Percentiles rank a stretch among this genome's conserved stretches.
Evolutionary conservation across 2,329 filamentous ascomycete genomes (phyloP).

Genomic region (Diplodia mutila): DNA sequence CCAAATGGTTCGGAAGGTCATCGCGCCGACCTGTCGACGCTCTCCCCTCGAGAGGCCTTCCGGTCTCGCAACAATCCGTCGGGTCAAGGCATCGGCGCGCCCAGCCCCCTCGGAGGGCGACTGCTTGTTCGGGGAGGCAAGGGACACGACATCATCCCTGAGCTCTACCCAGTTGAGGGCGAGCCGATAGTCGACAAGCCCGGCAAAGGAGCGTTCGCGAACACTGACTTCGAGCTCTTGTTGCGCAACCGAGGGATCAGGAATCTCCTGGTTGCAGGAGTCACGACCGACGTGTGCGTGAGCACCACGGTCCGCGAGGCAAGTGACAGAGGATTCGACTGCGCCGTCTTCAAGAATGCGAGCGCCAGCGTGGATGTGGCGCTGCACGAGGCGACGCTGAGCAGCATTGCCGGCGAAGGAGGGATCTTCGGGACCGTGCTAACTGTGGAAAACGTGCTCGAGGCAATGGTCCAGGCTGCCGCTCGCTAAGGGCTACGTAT

Average conservation of each 20-base stretch:
- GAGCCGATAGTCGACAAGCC: slow-evolving; percentile 61
- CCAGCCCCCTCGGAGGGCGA: slow-evolving; percentile 58
- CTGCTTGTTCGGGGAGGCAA: slow-evolving; percentile 61
- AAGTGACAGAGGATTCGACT: slow-evolving; percentile 60
- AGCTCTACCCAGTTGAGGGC: slow-evolving; percentile 51
- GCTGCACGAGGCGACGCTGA: slow-evolving; percentile 38
- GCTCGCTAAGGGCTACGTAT: not conserved
- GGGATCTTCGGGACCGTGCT: slow-evolving; percentile 21
- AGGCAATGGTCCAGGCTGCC: slow-evolving; percentile 30
- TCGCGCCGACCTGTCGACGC: slow-evolving; percentile 59
- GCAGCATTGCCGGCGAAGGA: slow-evolving; percentile 25
- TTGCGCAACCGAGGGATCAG: slow-evolving; percentile 56
- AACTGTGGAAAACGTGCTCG: slow-evolving; percentile 30
- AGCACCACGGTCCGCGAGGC: slow-evolving; percentile 60
- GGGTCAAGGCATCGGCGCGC: slow-evolving; percentile 55
- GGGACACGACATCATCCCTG: slow-evolving; percentile 61
- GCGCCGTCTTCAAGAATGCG: slow-evolving; percentile 56
- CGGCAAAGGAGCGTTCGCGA: slow-evolving; percentile 56
- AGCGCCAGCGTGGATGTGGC: slow-evolving; percentile 38
- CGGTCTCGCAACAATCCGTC: slow-evolving; percentile 58
- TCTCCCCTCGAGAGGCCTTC: slow-evolving; percentile 58
- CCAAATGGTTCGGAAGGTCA: slow-evolving; percentile 37
- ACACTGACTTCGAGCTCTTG: slow-evolving; percentile 59
- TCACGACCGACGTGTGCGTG: slow-evolving; percentile 61
- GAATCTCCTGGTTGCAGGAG: slow-evolving; percentile 58